Conservation (phyloP, 2,329 filamentous ascomycete species). For the Colletotrichum tropicale region DNA sequence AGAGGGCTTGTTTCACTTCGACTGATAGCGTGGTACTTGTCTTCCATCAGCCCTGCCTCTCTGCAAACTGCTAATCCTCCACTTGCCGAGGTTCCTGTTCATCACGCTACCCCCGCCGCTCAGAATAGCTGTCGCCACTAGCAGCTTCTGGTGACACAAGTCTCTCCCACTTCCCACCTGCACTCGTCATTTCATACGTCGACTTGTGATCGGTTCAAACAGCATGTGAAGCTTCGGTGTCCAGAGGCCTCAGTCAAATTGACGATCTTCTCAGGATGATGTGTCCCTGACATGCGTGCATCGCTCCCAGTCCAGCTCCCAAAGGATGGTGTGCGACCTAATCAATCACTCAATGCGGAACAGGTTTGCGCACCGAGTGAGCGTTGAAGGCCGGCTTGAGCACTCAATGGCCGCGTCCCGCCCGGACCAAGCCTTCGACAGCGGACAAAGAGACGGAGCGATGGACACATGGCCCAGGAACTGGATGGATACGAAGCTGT, state of each 20-base stretch:
- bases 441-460: not conserved
- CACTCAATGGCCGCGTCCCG: not conserved
- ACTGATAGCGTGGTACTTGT: not conserved
- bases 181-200: not conserved
- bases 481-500: conserved; percentile 4
- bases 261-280: not conserved
- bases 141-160: not conserved
- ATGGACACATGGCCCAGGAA: not conserved
- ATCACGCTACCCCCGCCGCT: not conserved
- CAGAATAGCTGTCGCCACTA: conserved; percentile 10
- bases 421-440: conserved; percentile 2
- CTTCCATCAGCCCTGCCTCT: not conserved
- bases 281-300: not conserved
- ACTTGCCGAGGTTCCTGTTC: conserved; percentile 1
- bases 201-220: not conserved
- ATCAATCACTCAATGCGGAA: conserved; percentile 8
- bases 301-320: not conserved
- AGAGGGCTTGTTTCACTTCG: conserved; percentile 7
- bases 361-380: not conserved
- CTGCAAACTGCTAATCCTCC: not conserved
- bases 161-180: conserved; percentile 4
- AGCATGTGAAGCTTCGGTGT: not conserved
- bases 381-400: not conserved
- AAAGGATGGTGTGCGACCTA: not conserved
- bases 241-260: not conserved